Base-by-base conservation (phyloP, 306 rosid genomes). In the Canavalia ensiformis region DNA sequence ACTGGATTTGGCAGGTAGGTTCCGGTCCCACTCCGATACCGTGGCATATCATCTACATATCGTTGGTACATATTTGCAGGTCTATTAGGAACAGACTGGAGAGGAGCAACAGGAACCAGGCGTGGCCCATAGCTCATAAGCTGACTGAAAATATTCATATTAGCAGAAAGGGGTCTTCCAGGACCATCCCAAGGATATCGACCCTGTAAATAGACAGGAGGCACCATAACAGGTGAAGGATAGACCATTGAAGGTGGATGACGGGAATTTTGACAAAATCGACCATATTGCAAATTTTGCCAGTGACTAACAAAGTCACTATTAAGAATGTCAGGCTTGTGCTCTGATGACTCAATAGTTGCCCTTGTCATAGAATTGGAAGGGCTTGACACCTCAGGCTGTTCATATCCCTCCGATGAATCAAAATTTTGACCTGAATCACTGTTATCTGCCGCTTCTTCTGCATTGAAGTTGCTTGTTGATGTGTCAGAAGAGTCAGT, bases 1-100 rank as follows among this genome's bases (percentile, higher is more conserved):
- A 96, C 99, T 68, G 99, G 97, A 90, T 91, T 90, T 51, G 99
- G 99, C 81, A 93, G 87, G 85, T 93, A 96, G 46, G 99, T 93
- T 70, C 99, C 99, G 6, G 99, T 96, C 76, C 99, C 99, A 81
- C 94, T 89, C 69, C 99, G 93, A 87, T 85, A 86, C 83, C 94
- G 89, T 6, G 99, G 97, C 77, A 90, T 88, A 56, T 93, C 98
- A 73, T 96, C 97, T 4, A 62, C 91, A 83, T 84, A 93, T 64
- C 84, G 92, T 67, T 90, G 97, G 88, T 93, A 90, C 33, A 88
- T 79, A 84, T 70, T 83, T 31, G 92, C 71, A 81, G 97, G 97
- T 87, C 99, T 91, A 82, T 80, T 90, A 66, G 99, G 84, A 82
- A 89, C 84, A 2, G 94, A 81, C 54, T 90, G 98, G 42, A 67